Conservation (phyloP, 345 rosid genomes). For the Dipteronia dyeriana region DNA sequence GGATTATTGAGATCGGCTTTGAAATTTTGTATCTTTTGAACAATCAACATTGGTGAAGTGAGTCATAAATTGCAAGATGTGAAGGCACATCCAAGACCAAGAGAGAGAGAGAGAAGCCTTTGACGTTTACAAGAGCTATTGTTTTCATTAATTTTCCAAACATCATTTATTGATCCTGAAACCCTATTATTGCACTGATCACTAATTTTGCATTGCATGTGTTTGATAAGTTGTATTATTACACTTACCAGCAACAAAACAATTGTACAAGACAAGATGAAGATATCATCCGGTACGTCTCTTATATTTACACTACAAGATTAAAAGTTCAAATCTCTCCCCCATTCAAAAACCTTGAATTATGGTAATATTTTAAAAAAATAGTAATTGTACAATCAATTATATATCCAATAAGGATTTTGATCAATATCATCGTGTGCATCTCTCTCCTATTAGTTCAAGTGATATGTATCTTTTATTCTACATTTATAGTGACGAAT, state of each 20-base stretch:
- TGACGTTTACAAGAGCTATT: conserved; percentile 19
- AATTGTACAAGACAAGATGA: no score
- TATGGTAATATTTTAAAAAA: no score
- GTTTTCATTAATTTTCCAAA: not conserved
- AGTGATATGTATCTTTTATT: no score
- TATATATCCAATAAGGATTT: not conserved
- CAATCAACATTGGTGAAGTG: conserved; percentile 25
- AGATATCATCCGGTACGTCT: no score
- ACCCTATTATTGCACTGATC: not conserved
- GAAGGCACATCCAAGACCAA: not conserved
- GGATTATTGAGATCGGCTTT: conserved; percentile 6
- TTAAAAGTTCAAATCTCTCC: no score
- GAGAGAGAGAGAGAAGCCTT: not conserved
- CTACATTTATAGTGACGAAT: no score
- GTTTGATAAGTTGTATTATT: not conserved
- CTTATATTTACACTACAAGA: no score
- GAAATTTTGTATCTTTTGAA: conserved; percentile 17
- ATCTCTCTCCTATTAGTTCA: no score
- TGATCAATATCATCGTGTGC: not conserved
- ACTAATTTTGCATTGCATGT: no score
- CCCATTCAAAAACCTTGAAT: no score
- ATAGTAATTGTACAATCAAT: no score
- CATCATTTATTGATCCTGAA: not conserved
- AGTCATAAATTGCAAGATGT: conserved; percentile 16
- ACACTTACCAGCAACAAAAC: no score